phyloP scores from a whole-genome alignment of 306 rosid genomes.

The Prunus persica region Prunus_persica_NCBIv2 NC_034013.1:5226501-5227000 shows the following conservation, averaged over 20 bases:
- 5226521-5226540: constrained; percentile 76
- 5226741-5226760: background rate
- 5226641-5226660: background rate
- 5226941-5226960: too few species aligned
- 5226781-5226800: too few species aligned
- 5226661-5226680: background rate
- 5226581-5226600: background rate
- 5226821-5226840: background rate
- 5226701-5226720: background rate
- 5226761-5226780: too few species aligned
- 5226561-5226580: background rate
- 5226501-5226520: constrained; percentile 73
- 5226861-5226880: too few species aligned
- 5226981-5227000: background rate
- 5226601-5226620: background rate
- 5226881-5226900: background rate
- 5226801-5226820: too few species aligned
- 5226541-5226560: background rate
- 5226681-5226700: background rate
- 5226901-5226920: background rate
- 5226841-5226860: too few species aligned
- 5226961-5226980: too few species aligned
- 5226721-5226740: background rate
- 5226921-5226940: background rate
- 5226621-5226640: background rate